Percentiles rank a stretch among this genome's conserved stretches.
phyloP scores from a whole-genome alignment of 1,284 basidiomycete species.

The Somion occarium region DNA sequence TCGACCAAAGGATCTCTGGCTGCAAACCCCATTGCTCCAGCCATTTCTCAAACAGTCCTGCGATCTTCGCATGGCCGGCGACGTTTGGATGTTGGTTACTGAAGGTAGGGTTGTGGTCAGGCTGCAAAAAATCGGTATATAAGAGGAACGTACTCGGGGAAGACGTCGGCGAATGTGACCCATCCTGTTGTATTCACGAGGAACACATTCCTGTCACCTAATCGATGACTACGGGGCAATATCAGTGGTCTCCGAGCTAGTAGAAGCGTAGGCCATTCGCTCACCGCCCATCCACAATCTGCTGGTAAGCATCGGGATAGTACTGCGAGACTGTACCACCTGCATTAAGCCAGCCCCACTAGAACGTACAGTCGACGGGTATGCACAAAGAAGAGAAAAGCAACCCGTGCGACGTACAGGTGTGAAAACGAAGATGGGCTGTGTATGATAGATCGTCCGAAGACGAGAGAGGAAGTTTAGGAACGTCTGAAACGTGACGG shows the following conservation, averaged over 20 bases:
- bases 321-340: conserved; percentile 44
- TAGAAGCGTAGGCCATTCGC: conserved; percentile 10
- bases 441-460: conserved; percentile 37
- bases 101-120: not conserved
- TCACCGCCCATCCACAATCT: conserved; percentile 39
- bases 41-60: conserved; percentile 40
- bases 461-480: conserved; percentile 39
- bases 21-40: conserved; percentile 39
- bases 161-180: conserved; percentile 48
- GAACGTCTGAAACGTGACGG: conserved; percentile 31
- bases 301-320: conserved; percentile 43
- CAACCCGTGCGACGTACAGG: conserved; percentile 31
- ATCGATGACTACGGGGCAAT: conserved; percentile 23
- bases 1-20: conserved; percentile 27
- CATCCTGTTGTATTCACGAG: conserved; percentile 56
- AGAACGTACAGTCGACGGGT: not conserved
- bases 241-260: not conserved
- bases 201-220: conserved; percentile 45
- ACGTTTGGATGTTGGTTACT: conserved; percentile 48
- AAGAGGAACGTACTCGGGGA: conserved; percentile 43
- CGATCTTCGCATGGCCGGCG: conserved; percentile 44
- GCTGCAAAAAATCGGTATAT: not conserved
- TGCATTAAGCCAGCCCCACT: conserved; percentile 56
- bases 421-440: conserved; percentile 52
- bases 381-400: not conserved